These are phyloP conservation scores for Candida tropicalis DNA, from an alignment of 1,139 yeast species.

Conservation along the genomic window DNA sequence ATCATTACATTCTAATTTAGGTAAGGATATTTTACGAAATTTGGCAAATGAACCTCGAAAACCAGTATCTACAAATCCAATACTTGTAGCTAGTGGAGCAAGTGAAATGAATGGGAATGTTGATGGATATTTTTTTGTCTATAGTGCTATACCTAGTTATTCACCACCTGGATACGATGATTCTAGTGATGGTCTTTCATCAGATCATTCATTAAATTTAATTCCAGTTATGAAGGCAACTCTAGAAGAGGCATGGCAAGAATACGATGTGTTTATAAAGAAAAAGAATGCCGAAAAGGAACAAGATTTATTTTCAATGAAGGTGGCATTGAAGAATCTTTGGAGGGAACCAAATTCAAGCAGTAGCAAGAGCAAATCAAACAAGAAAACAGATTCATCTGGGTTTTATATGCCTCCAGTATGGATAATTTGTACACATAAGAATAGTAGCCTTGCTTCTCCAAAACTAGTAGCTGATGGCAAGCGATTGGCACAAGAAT, in stretches of 20 bases:
- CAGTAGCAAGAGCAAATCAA: neutral
- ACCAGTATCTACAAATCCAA: constrained; percentile 65
- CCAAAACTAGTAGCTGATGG: constrained; percentile 62
- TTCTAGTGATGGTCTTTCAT: constrained; percentile 23
- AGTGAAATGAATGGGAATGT: constrained; percentile 71
- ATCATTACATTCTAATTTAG: constrained; percentile 62
- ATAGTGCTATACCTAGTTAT: constrained; percentile 63
- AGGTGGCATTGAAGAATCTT: constrained; percentile 56
- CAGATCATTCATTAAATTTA: constrained; percentile 41
- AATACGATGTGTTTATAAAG: constrained; percentile 54
- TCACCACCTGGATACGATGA: constrained; percentile 55
- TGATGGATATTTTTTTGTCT: constrained; percentile 72
- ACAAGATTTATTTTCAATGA: constrained; percentile 62
- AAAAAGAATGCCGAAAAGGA: constrained; percentile 67
- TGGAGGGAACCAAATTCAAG: constrained; percentile 42
- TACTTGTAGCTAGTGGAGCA: constrained; percentile 77
- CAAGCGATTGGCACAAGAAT: constrained; percentile 50
- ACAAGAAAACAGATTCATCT: constrained; percentile 21
- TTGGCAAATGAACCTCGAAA: constrained; percentile 67
- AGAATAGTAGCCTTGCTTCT: constrained; percentile 55
- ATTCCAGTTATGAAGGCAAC: constrained; percentile 54
- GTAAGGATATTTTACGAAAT: constrained; percentile 58
- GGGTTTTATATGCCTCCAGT: constrained; percentile 64
- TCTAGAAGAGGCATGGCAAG: constrained; percentile 74
- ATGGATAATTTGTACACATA: constrained; percentile 65